Base-by-base conservation (phyloP, 345 rosid genomes). In the Heritiera fomes region DNA sequence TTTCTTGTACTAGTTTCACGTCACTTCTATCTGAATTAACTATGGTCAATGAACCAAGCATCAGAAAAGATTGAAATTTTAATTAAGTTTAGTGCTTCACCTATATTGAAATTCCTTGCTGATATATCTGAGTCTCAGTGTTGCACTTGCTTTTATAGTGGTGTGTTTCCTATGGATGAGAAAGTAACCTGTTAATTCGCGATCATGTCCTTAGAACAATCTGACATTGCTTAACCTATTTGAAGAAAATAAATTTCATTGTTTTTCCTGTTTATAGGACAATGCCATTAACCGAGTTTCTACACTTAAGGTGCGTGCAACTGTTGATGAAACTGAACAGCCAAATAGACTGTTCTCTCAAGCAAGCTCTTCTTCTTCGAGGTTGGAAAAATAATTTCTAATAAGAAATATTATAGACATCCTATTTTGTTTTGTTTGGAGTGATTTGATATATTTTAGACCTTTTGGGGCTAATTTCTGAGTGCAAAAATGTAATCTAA, bases 301-400 rank as follows among this genome's bases (percentile, higher is more conserved):
- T 34, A 0, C 3, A 1, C 38, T 34, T 1, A 0, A 34, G 38
- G 38, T 34, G 1, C 38, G 82, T 82, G 98, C 94, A 32, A 75
- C 90, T 58, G 55, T 90, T 83, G 86, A 93, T 45, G 89, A 90
- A 79, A 89, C 95, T 8, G 89, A 91, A 53, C 91, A 85, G 74
- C 97, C 98, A 80, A 23, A 0, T 23, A 0, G 28, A 23, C 28
- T 23, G 28, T 23, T 23, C 28, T 23, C 28, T 23, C 28, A 23
- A 23, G 28, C 28, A 23, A 23, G 28, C 28, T 23, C 28, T 0
- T 0, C 28, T 23, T 23, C 28, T 23, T 23, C 28, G 0, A 23
- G 28, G 28, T 23, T 23, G 28, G 28, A 23, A 23, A 23, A 23
- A 23, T 23, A 23, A 23, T 23, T 23, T 23, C 28, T 23, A 23